Base-by-base conservation (phyloP, 2,329 filamentous ascomycete species). In the Myriosclerotinia curreyana region DNA sequence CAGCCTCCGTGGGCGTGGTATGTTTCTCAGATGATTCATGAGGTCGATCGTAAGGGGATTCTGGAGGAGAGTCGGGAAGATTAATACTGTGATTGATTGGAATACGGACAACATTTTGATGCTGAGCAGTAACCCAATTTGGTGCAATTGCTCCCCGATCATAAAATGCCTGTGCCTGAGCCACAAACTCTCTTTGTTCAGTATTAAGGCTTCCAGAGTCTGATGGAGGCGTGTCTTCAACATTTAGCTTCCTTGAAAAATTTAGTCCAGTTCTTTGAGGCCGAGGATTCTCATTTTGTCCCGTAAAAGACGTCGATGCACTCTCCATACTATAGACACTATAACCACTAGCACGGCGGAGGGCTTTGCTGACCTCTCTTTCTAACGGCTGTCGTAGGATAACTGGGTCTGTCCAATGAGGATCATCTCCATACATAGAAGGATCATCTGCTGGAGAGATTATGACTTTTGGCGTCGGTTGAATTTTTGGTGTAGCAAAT, bases 321-420 rank as follows among this genome's bases (percentile, higher is more conserved):
- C 69, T 72, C 25, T 65, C 71, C 49, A 65, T 65, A 40, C 71
- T 74, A 52, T 68, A 69, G 42, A 56, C 53, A 61, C 71, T 74
- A 28, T 65, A 68, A 8, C 64, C 69, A 60, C 72, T 74, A 6
- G 66, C 69, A 55, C 70, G 66, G 20, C 72, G 64, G 22, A 74
- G 65, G n/a, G 70, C 72, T 42, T 70, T 66, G 61, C 72, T 74
- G 11, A 74, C 67, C 52, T 73, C 72, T 64, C 71, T 65, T 55
- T 74, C 72, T 9, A 74, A 64, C 28, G 71, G 70, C 9, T 58
- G 64, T 38, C 55, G 36, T 20, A 64, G 17, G 53, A 38, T 58
- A 25, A 42, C 34, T 20, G n/a, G 55, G 25, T 62, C 53, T 9
- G 46, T 52, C 51, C 50, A 62, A 54, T 61, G 48, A 28, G 55